Evolutionary conservation across 75 land plant species (phyloP).

Genomic region (Gnetum montanum): DNA sequence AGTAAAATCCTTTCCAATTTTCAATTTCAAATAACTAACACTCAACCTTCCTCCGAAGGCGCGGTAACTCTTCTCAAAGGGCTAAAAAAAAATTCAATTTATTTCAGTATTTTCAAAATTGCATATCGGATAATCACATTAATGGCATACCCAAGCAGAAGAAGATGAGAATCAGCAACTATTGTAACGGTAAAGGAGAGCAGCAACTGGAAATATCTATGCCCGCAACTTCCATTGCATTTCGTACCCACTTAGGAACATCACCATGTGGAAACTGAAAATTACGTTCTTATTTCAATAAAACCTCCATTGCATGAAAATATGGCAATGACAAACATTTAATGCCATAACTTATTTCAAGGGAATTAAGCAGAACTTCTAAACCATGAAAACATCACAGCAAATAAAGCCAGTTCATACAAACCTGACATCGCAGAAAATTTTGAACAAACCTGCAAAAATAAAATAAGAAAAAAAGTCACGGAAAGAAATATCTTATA

Average conservation of each 20-base stretch:
- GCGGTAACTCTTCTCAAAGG: too few species aligned
- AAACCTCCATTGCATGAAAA: background rate
- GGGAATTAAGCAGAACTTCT: background rate
- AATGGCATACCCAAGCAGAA: too few species aligned
- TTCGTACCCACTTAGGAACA: constrained; percentile 97
- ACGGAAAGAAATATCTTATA: too few species aligned
- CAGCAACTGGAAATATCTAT: constrained; percentile 86
- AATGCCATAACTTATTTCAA: background rate
- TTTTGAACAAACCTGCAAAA: constrained; percentile 72
- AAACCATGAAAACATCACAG: background rate
- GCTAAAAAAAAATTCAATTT: too few species aligned
- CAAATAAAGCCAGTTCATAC: background rate
- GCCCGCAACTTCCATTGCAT: constrained; percentile 98
- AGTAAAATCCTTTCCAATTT: too few species aligned
- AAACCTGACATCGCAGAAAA: constrained; percentile 81
- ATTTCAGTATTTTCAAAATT: too few species aligned
- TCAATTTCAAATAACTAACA: too few species aligned
- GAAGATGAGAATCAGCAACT: too few species aligned
- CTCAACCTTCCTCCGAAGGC: too few species aligned
- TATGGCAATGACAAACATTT: background rate
- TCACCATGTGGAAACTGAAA: constrained; percentile 95
- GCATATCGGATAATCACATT: too few species aligned
- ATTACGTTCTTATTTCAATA: constrained; percentile 8
- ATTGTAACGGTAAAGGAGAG: constrained; percentile 24
- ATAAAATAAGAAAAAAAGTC: background rate